Conservation (phyloP, 345 rosid species). For the Clarkia xantiana region DNA sequence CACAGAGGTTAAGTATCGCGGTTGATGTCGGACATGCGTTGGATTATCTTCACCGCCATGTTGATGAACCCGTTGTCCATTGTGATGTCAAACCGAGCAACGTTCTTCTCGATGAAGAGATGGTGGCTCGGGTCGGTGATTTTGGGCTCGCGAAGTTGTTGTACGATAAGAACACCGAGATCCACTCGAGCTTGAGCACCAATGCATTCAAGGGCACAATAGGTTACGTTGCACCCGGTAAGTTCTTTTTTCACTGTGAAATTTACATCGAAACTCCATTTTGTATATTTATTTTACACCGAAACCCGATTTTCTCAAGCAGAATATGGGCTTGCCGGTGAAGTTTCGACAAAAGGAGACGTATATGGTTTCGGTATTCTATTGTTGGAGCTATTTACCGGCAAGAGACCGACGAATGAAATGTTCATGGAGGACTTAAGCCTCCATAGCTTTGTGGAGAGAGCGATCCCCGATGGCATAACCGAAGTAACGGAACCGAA, state of each 20-base stretch:
- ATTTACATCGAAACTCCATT: not conserved
- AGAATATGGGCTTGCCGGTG: constrained; percentile 18
- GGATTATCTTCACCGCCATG: constrained; percentile 17
- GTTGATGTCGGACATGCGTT: constrained; percentile 22
- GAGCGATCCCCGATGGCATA: constrained; percentile 11
- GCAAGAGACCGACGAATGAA: constrained; percentile 17
- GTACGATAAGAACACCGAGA: constrained; percentile 2
- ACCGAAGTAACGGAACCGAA: constrained; percentile 4
- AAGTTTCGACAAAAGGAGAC: constrained; percentile 20
- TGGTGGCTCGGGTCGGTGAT: constrained; percentile 17
- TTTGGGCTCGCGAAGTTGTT: constrained; percentile 23
- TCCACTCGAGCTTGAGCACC: constrained; percentile 8
- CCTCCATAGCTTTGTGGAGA: constrained; percentile 15
- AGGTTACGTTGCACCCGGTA: constrained; percentile 19
- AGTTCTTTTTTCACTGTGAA: not conserved
- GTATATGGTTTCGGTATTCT: constrained; percentile 26
- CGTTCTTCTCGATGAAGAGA: constrained; percentile 20
- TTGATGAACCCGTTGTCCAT: constrained; percentile 12
- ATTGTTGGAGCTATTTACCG: constrained; percentile 20
- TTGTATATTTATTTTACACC: not conserved
- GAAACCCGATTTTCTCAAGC: not conserved
- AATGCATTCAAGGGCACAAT: constrained; percentile 13
- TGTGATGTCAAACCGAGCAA: constrained; percentile 41
- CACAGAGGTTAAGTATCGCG: constrained; percentile 20
- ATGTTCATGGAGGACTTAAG: constrained; percentile 15